A percentile compares a stretch with the other conserved stretches of the same genome.
Conservation (phyloP, 257 asterid genomes). For the Capsicum rhomboideum region DNA sequence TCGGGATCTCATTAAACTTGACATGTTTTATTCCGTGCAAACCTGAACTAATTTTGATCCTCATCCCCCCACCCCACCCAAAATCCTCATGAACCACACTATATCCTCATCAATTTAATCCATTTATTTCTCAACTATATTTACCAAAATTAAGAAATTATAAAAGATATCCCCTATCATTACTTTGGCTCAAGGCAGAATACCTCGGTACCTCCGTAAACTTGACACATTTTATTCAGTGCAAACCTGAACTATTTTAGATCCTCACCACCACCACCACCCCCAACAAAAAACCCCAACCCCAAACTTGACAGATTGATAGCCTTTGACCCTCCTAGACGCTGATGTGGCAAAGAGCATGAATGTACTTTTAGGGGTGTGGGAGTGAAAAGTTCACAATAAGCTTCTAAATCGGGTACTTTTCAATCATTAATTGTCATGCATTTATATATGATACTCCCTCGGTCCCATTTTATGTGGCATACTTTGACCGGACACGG, state of each 20-base stretch:
- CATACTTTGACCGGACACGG: no score
- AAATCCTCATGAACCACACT: neutral
- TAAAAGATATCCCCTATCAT: neutral
- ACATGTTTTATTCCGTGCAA: no score
- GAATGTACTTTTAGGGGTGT: neutral
- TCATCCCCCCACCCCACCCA: no score
- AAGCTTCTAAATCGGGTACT: neutral
- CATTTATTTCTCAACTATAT: neutral
- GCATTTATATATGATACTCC: neutral
- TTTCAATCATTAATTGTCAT: neutral
- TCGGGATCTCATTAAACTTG: neutral
- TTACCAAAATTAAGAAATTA: neutral
- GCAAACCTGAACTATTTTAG: no score
- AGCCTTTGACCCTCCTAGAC: neutral
- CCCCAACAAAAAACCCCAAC: no score
- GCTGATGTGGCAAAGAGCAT: neutral
- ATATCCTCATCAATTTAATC: neutral
- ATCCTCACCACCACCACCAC: neutral
- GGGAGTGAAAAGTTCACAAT: neutral
- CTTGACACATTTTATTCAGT: neutral
- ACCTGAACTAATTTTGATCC: no score
- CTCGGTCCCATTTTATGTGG: no score
- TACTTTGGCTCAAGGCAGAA: neutral
- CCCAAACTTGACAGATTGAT: neutral
- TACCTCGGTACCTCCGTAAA: neutral